Base-by-base conservation (phyloP, 371 early-diverging fungal genomes). In the Zychaea mexicana region DNA sequence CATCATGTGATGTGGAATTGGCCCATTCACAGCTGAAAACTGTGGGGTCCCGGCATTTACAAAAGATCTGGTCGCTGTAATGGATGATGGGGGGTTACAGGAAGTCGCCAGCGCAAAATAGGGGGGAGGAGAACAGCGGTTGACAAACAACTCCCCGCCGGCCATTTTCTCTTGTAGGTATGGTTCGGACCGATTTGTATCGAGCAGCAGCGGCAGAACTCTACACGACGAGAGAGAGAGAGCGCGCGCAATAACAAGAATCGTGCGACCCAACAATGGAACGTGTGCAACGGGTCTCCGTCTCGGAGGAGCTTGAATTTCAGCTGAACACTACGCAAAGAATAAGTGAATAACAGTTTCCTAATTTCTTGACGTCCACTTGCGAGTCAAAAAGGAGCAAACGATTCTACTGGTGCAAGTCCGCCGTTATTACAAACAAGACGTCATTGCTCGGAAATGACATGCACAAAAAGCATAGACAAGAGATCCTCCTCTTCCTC, bases 201-300 rank as follows among this genome's bases (percentile, higher is more conserved):
- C 21, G n/a, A 49, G 15, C 38, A 36, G 38, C 38, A 36, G 38
- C 7, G 38, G 9, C 15, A 9, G 38, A 15, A 36, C 15, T n/a
- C n/a, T n/a, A n/a, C n/a, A 36, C 36, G 36, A 36, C 8, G 36
- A 36, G 36, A 36, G 36, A 36, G 8, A 36, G 15, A 8, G 36
- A 10, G 13, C 7, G 15, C n/a, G 1, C 24, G 12, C 19, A 13
- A 6, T 9, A 49, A 49, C 19, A 19, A 22, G 21, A 22, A 49
- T 49, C 49, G 49, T 49, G 24, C 49, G 49, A 49, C 49, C 6
- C 3, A 22, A 49, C 46, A 46, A 46, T 46, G 46, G 46, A 49
- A 49, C 49, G 21, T 49, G 49, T 49, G 49, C 22, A 22, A 22
- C 22, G n/a, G 3, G 5, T 19, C 49, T 24, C 26, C 49, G 24